phyloP scores from a whole-genome alignment of 2,329 filamentous ascomycete genomes.

The Fusarium robinianum region DNA sequence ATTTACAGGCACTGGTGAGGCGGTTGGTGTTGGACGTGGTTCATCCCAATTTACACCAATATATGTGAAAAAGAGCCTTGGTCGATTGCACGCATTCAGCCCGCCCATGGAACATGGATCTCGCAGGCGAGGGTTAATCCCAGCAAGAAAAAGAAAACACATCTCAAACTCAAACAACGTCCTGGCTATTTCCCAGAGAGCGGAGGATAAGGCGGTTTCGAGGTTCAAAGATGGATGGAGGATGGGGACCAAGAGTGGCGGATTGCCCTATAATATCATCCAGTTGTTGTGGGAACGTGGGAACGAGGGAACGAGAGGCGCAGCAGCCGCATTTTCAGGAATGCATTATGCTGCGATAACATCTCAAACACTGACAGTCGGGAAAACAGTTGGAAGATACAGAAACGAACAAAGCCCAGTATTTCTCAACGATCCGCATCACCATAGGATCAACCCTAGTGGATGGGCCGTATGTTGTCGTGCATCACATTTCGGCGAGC shows the following conservation, averaged over 20 bases:
- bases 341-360: slow-evolving; percentile 30
- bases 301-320: slow-evolving; percentile 7
- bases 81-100: slow-evolving; percentile 7
- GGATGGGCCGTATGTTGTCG: not conserved
- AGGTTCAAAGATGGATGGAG: too few relatives aligned
- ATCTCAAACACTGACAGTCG: too few relatives aligned
- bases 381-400: slow-evolving; percentile 8
- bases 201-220: slow-evolving; percentile 8
- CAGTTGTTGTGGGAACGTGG: too few relatives aligned
- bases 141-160: slow-evolving; percentile 14
- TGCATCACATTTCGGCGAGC: slow-evolving; percentile 10
- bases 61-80: slow-evolving; percentile 21
- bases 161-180: slow-evolving; percentile 7
- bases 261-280: too few relatives aligned
- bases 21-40: slow-evolving; percentile 13
- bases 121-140: slow-evolving; percentile 7
- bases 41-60: slow-evolving; percentile 20
- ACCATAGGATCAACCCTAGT: not conserved
- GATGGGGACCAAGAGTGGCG: not conserved
- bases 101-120: not conserved
- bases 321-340: slow-evolving; percentile 26
- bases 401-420: not conserved
- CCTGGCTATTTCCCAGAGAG: slow-evolving; percentile 10
- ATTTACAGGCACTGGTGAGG: too few relatives aligned
- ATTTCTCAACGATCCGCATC: not conserved